Percentiles rank a stretch among this genome's conserved stretches.
phyloP scores from a whole-genome alignment of 768 basidiomycete species.

The Ramaria sp. region DNA sequence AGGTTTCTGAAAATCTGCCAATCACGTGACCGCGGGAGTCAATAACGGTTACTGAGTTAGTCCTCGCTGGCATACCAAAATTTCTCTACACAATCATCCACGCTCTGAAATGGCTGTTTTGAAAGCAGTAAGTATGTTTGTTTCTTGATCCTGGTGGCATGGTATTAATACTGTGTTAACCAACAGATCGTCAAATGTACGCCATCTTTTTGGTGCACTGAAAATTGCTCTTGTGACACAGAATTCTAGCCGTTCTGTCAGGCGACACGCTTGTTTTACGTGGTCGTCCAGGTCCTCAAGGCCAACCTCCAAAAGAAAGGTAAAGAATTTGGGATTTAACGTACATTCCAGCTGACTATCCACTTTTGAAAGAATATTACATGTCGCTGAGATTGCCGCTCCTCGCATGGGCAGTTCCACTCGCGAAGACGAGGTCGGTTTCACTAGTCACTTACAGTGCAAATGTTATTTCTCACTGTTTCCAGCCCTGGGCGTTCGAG shows the following conservation, averaged over 20 bases:
- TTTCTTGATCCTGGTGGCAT: constrained; percentile 33
- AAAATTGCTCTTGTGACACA: constrained; percentile 12
- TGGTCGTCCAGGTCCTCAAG: constrained; percentile 64
- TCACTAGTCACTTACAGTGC: not conserved
- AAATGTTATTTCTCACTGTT: constrained; percentile 2
- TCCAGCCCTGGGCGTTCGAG: constrained; percentile 82
- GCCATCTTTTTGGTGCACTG: constrained; percentile 7
- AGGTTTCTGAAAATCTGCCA: not conserved
- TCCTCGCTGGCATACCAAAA: constrained; percentile 7
- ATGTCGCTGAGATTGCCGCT: constrained; percentile 79
- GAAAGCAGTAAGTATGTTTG: constrained; percentile 63
- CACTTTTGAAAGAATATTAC: constrained; percentile 52
- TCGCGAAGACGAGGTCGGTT: constrained; percentile 76
- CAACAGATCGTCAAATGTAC: constrained; percentile 29
- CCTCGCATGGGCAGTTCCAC: constrained; percentile 76
- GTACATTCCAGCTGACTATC: constrained; percentile 6
- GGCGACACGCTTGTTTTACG: constrained; percentile 85
- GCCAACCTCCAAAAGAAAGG: constrained; percentile 88
- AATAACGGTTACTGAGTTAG: not conserved
- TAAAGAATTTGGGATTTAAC: constrained; percentile 20
- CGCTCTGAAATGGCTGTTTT: constrained; percentile 24
- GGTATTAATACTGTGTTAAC: not conserved
- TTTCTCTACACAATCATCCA: not conserved
- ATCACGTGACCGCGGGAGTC: constrained; percentile 1
- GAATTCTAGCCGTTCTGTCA: constrained; percentile 66